Conservation (phyloP, 1,139 yeast species). For the Waltiozyma sp. region DNA sequence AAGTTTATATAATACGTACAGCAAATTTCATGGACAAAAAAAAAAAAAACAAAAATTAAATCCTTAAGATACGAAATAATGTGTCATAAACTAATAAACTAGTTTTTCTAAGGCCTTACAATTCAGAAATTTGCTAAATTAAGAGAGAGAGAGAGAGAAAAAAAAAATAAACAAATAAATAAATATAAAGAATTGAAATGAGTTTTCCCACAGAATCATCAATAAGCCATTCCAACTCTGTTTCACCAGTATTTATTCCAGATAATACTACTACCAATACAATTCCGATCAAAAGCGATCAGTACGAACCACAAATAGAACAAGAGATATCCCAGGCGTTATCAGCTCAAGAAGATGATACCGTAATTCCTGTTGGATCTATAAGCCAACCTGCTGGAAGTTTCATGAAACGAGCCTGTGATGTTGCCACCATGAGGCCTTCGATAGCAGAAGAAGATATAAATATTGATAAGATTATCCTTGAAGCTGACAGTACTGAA, state of each 20-base stretch:
- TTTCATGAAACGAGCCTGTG: not conserved
- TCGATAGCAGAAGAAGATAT: not conserved
- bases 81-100: no score
- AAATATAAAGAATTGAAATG: no score
- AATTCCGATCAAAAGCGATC: not conserved
- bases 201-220: not conserved
- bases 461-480: not conserved
- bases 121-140: no score
- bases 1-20: no score
- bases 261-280: not conserved
- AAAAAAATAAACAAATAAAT: no score
- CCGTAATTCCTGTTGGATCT: not conserved
- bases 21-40: no score
- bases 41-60: not conserved
- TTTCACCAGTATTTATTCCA: not conserved
- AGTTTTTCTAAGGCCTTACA: no score
- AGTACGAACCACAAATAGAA: not conserved
- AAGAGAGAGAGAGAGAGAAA: no score
- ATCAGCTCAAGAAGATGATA: not conserved
- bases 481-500: not conserved
- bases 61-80: no score
- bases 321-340: not conserved
- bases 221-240: not conserved
- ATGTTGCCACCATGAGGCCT: not conserved
- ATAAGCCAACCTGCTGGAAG: not conserved